phyloP scores from a whole-genome alignment of 371 early-diverging fungal species.

The Apophysomyces variabilis region DNA sequence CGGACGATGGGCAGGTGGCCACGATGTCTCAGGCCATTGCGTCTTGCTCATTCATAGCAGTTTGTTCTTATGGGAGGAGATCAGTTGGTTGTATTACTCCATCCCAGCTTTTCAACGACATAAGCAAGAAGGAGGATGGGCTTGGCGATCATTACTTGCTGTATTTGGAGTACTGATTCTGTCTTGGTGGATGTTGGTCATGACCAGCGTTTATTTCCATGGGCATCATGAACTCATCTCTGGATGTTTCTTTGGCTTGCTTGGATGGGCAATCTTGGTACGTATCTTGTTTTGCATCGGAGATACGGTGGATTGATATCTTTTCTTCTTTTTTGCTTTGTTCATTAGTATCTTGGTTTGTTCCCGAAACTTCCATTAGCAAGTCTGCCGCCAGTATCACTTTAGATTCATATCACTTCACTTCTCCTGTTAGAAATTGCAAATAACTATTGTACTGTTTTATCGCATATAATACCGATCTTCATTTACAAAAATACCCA shows the following conservation, averaged over 20 bases:
- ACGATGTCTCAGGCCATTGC: slow-evolving; percentile 91
- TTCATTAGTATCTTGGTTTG: slow-evolving; percentile 39
- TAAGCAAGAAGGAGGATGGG: slow-evolving; percentile 18
- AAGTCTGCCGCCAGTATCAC: slow-evolving; percentile 22
- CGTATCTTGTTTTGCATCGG: slow-evolving; percentile 10
- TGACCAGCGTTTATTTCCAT: slow-evolving; percentile 85
- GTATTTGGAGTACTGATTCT: slow-evolving; percentile 47
- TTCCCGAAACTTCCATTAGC: slow-evolving; percentile 35
- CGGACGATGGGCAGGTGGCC: slow-evolving; percentile 77
- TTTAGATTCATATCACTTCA: slow-evolving; percentile 3
- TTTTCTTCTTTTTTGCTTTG: too few species aligned
- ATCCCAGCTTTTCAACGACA: slow-evolving; percentile 24
- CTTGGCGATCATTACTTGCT: slow-evolving; percentile 37
- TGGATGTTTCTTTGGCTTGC: slow-evolving; percentile 71
- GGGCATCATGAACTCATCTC: slow-evolving; percentile 71
- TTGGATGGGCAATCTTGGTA: slow-evolving; percentile 68
- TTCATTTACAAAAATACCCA: not conserved
- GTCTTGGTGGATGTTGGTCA: slow-evolving; percentile 79
- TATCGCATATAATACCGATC: not conserved
- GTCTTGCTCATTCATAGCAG: slow-evolving; percentile 84
- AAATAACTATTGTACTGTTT: not conserved
- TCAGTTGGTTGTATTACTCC: slow-evolving; percentile 39
- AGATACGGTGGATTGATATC: too few species aligned
- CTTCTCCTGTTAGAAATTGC: not conserved
- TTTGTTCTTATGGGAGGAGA: slow-evolving; percentile 81